phyloP scores from a whole-genome alignment of 140 eudicot species.

The Oenanthe javanica region DNA sequence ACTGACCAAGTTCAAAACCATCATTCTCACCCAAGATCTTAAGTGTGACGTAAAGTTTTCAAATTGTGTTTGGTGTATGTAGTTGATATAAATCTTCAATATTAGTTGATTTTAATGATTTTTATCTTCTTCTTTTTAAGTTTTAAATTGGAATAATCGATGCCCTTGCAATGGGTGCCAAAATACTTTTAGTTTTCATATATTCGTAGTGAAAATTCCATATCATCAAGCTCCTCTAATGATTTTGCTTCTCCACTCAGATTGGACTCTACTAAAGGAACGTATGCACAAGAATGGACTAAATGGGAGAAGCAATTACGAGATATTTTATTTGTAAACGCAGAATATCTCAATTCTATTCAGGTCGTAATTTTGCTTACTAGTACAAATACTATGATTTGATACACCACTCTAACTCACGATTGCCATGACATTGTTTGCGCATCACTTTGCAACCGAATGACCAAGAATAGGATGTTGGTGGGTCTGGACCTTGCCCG shows the following conservation, averaged over 20 bases:
- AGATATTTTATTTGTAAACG: slow-evolving; percentile 36
- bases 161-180: not conserved
- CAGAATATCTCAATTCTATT: slow-evolving; percentile 61
- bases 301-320: slow-evolving; percentile 84
- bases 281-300: slow-evolving; percentile 60
- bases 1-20: not conserved
- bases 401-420: not conserved
- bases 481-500: not conserved
- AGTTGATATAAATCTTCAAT: not conserved
- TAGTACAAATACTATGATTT: not conserved
- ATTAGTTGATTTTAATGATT: not conserved
- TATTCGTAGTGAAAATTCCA: not conserved
- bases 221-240: not conserved
- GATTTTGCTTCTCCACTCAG: slow-evolving; percentile 26
- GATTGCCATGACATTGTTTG: not conserved
- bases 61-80: not conserved
- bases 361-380: slow-evolving; percentile 41
- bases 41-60: not conserved
- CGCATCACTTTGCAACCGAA: not conserved
- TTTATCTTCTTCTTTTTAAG: not conserved
- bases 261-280: slow-evolving; percentile 72
- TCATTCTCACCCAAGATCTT: not conserved
- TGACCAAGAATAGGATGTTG: not conserved
- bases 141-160: not conserved
- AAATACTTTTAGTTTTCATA: not conserved